Evolutionary conservation across 495 filamentous ascomycete genomes (phyloP).

Genomic region (Neurospora tetrasperma): DNA sequence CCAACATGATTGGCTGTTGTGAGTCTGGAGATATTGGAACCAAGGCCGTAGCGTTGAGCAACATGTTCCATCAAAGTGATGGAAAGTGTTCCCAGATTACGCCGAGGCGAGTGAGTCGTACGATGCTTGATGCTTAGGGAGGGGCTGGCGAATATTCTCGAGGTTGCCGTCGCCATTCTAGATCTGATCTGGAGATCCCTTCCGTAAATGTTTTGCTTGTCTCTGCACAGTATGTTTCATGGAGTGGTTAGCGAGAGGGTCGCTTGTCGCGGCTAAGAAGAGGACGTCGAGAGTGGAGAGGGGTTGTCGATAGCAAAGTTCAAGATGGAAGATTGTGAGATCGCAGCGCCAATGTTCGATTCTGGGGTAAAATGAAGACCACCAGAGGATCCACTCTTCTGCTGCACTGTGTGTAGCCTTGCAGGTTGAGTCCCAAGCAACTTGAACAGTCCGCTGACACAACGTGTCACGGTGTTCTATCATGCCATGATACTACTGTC

Average conservation of each 20-base stretch:
- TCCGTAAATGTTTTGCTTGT: not conserved
- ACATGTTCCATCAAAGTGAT: not conserved
- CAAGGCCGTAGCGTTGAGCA: not conserved
- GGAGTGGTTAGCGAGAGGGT: not conserved
- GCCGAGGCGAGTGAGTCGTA: not conserved
- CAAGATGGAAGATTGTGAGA: constrained; percentile 3
- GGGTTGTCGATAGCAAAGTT: not conserved
- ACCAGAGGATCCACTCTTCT: not conserved
- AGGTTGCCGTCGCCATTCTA: not conserved
- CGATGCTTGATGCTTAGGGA: not conserved
- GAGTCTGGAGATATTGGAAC: not conserved
- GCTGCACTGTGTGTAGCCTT: constrained; percentile 3
- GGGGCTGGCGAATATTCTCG: not conserved
- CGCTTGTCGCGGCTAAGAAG: constrained; percentile 6
- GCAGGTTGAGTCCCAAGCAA: not conserved
- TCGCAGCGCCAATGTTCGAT: constrained; percentile 12
- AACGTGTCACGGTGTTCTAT: not conserved
- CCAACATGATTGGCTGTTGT: not conserved
- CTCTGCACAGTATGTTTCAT: not conserved
- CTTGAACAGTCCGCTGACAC: not conserved
- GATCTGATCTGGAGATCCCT: not conserved
- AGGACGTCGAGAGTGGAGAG: not conserved
- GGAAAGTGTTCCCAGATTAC: not conserved
- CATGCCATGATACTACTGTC: not conserved
- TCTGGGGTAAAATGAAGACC: constrained; percentile 9